phyloP scores from a whole-genome alignment of 305 asterid species.

The Withania somnifera region DNA sequence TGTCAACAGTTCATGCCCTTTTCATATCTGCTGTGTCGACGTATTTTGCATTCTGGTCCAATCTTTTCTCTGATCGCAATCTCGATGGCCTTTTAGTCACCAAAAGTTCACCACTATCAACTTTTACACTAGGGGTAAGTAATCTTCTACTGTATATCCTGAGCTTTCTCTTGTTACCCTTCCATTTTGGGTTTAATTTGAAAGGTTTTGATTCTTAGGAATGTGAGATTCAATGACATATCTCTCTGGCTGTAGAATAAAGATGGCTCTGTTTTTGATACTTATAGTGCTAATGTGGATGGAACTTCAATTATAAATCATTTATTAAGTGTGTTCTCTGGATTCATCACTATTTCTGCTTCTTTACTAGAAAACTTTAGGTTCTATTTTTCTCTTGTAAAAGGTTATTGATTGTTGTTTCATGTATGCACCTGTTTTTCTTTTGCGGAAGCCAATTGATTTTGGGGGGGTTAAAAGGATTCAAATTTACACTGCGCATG shows the following conservation, averaged over 20 bases:
- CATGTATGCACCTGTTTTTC: not conserved
- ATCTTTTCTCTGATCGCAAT: conserved; percentile 58
- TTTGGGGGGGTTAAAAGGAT: not conserved
- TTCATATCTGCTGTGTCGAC: conserved; percentile 57
- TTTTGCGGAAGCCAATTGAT: not conserved
- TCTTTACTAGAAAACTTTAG: not conserved
- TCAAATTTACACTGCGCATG: not conserved
- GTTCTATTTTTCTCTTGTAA: not conserved
- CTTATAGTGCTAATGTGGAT: not conserved
- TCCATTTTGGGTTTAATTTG: not conserved
- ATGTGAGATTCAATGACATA: not conserved
- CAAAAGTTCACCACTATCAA: conserved; percentile 63
- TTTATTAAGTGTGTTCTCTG: not conserved
- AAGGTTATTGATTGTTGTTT: not conserved
- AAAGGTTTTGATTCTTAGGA: not conserved
- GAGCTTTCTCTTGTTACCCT: not conserved
- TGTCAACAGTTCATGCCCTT: conserved; percentile 87
- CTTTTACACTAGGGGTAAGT: conserved; percentile 77
- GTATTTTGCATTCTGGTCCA: conserved; percentile 88
- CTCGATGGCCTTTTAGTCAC: conserved; percentile 48
- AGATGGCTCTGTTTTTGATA: not conserved
- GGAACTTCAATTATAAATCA: not conserved
- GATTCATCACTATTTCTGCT: not conserved
- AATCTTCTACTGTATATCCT: conserved; percentile 5
- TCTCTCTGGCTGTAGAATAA: not conserved